A percentile compares a stretch with the other conserved stretches of the same genome.
Conservation (phyloP, 305 asterid genomes). For the Andrographis paniculata region DNA sequence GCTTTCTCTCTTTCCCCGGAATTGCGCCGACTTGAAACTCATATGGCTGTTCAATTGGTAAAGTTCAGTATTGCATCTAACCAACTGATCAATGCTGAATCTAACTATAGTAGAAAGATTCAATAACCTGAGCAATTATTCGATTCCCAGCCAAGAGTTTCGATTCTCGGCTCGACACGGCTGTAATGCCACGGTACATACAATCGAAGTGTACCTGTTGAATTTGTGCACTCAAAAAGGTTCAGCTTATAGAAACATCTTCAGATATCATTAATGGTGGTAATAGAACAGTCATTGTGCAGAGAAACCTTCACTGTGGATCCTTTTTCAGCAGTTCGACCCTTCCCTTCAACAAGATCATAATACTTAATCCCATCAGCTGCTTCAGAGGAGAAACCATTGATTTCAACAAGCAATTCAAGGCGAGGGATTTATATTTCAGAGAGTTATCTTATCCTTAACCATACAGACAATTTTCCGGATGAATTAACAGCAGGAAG, state of each 20-base stretch:
- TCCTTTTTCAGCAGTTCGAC: slow-evolving; percentile 80
- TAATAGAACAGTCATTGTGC: not conserved
- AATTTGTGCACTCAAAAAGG: not conserved
- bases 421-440: not conserved
- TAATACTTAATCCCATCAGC: slow-evolving; percentile 83
- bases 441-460: too few relatives aligned
- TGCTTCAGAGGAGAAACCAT: slow-evolving; percentile 30
- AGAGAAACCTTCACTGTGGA: slow-evolving; percentile 55
- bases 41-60: too few relatives aligned
- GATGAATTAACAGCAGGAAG: not conserved
- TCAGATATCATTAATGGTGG: not conserved
- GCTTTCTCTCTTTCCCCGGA: slow-evolving; percentile 90
- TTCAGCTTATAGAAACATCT: not conserved
- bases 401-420: not conserved
- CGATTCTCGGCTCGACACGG: slow-evolving; percentile 88
- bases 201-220: slow-evolving; percentile 90
- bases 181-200: slow-evolving; percentile 76
- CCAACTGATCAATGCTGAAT: too few relatives aligned
- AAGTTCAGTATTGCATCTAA: too few relatives aligned
- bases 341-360: slow-evolving; percentile 76
- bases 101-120: slow-evolving; percentile 1
- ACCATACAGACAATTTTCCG: not conserved
- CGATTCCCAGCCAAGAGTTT: slow-evolving; percentile 92
- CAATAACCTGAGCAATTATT: slow-evolving; percentile 73
- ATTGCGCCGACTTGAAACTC: slow-evolving; percentile 84